These are phyloP conservation scores for Aspergillus sergii DNA, from an alignment of 2,329 filamentous ascomycete genomes.

Conservation along the genomic window DNA sequence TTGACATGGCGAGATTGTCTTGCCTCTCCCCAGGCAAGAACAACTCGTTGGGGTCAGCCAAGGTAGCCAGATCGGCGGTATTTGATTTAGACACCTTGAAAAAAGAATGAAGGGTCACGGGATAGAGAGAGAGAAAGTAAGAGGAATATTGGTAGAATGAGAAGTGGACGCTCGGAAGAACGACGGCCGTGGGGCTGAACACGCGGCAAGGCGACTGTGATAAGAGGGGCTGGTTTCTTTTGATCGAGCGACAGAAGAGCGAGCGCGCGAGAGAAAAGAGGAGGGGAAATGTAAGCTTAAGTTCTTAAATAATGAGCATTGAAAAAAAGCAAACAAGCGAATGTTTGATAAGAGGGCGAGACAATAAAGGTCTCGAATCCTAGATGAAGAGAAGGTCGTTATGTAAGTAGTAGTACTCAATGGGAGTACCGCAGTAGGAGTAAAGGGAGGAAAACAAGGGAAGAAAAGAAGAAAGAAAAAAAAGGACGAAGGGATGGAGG, in stretches of 20 bases:
- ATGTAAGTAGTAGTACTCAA: neutral
- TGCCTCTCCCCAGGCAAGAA: conserved; percentile 44
- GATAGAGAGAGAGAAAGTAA: neutral
- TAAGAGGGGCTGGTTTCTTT: neutral
- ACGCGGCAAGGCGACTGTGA: conserved; percentile 2
- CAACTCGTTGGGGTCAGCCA: conserved; percentile 45
- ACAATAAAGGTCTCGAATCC: neutral
- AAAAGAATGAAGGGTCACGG: conserved; percentile 12
- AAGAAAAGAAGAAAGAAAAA: neutral
- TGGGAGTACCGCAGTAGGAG: neutral
- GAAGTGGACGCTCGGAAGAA: neutral
- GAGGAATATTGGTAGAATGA: neutral
- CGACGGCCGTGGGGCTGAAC: conserved; percentile 1
- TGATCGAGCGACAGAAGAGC: neutral
- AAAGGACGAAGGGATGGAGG: neutral
- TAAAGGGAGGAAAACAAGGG: conserved; percentile 1
- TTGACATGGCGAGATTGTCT: conserved; percentile 62
- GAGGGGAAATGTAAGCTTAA: neutral
- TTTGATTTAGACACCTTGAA: conserved; percentile 24
- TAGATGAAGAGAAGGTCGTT: neutral
- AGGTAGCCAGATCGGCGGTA: conserved; percentile 39
- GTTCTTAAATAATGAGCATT: conserved; percentile 1
- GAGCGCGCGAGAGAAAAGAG: neutral
- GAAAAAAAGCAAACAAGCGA: conserved; percentile 11
- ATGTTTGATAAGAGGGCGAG: conserved; percentile 3